Base-by-base conservation (phyloP, 768 basidiomycete genomes). In the Rhizopogon salebrosus region DNA sequence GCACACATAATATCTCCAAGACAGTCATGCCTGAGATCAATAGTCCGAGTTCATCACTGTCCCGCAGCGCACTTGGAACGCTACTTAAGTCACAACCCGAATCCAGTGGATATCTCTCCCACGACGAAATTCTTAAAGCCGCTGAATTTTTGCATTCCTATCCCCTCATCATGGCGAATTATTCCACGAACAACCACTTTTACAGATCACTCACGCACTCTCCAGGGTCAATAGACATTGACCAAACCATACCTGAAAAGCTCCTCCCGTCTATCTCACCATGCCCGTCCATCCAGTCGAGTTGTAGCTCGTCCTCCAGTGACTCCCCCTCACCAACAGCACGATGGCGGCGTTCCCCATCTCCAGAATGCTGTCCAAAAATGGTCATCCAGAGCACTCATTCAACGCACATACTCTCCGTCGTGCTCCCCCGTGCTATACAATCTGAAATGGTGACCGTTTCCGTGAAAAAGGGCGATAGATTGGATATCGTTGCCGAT, bases 381-480 rank as follows among this genome's bases (percentile, higher is more conserved):
- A 75, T 82, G 72, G 57, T 68, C n/a, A 63, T 78, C 43, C 66
- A 71, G 38, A 72, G 76, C 43, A 74, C 74, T 20, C 54, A 64
- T 5, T 55, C 62, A 27, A 67, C 61, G 54, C 74, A 84, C 63
- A 73, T 67, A 4, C 64, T 83, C n/a, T 69, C 69, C 26, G 77
- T 82, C 13, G 65, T 65, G 39, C 75, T 84, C 11, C 80, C 81
- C 8, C 60, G 66, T 43, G 67, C 68, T 9, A 76, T 78, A 41
- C 65, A 74, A 57, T 75, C 80, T 13, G 83, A 84, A 61, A 84
- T 84, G 83, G 80, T 84, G 24, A 84, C 82, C 4, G 75, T 84
- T 43, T 75, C 75, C 31, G 82, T 78, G 39, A 81, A 81, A 62
- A 78, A 75, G 59, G 83, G 81, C 4, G 79, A 82, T 62, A 76